Evolutionary conservation across 306 rosid species (phyloP), one percentile per base, ranked within the genome.

Genomic region (Luffa acutangula): DNA sequence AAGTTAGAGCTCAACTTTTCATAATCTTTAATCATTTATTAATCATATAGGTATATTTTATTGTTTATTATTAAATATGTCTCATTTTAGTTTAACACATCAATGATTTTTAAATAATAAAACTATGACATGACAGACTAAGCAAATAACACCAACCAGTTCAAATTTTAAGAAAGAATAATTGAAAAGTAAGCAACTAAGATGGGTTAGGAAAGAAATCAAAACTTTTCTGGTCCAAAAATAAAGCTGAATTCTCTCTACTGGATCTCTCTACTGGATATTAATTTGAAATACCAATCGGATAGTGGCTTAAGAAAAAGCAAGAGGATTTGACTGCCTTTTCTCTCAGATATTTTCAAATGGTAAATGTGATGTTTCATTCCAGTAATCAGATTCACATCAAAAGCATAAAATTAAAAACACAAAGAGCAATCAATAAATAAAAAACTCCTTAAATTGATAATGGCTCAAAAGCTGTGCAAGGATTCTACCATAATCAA

Each of bases 391-490:
- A 70, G 54, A 70, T 70, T 73, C 59, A 73, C 57, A 45, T 49
- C 58, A 48, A 73, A 46, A 73, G 60, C 37, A 25, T 21, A 49
- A 72, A 25, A 25, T 25, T 25, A 1, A 25, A 25, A 25, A 72
- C 31, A 31, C 43, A 73, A 49, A 33, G 45, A 31, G 17, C 59
- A 51, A 49, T 53, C 60, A 48, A 49, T 33, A 33, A 34, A 48
- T 7, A 74, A 74, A 71, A 31, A 21, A 21, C 18, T 49, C 25
- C 45, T 74, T 9, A 54, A 33, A 49, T 51, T 74, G 31, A 49
- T 74, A 48, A 11, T 74, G 78, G 78, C 45, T 74, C 46, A 74
- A 74, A 74, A 73, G 43, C 43, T 33, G 78, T 74, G 78, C 78
- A 49, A 31, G 42, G 45, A 74, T 74, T 72, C 25, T 52, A 51